phyloP scores from a whole-genome alignment of 2,329 filamentous ascomycete genomes.

The Cercospora sojina region DNA sequence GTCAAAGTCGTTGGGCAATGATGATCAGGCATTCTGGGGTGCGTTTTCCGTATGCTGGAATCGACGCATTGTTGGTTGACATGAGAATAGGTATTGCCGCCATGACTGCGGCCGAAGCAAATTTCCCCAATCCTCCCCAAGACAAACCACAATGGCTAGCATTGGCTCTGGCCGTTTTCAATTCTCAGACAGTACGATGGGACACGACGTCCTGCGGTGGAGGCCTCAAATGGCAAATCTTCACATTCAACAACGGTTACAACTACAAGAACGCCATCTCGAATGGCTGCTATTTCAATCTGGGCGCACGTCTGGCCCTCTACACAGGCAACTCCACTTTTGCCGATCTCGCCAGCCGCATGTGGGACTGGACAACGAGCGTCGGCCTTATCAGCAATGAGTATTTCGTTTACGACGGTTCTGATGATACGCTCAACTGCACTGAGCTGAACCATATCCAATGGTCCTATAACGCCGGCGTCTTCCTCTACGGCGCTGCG shows the following conservation, averaged over 20 bases:
- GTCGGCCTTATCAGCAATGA: constrained; percentile 56
- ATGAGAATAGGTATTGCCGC: constrained; percentile 47
- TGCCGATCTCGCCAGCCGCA: constrained; percentile 58
- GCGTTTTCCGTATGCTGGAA: background rate
- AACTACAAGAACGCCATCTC: constrained; percentile 52
- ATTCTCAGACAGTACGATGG: constrained; percentile 43
- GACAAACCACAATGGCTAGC: constrained; percentile 47
- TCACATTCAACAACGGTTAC: constrained; percentile 53
- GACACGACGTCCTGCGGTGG: constrained; percentile 41
- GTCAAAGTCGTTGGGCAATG: constrained; percentile 50
- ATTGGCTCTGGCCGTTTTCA: constrained; percentile 46
- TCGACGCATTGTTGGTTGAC: background rate
- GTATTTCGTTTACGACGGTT: constrained; percentile 49
- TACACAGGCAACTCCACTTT: constrained; percentile 55
- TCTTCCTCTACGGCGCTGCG: constrained; percentile 48
- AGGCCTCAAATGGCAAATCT: constrained; percentile 39
- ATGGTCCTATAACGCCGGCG: constrained; percentile 51
- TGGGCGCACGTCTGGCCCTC: constrained; percentile 46
- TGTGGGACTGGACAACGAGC: constrained; percentile 39
- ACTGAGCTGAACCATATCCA: constrained; percentile 45
- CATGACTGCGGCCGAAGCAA: constrained; percentile 56
- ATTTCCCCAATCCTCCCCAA: constrained; percentile 47
- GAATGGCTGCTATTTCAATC: constrained; percentile 54
- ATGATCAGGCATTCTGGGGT: constrained; percentile 60
- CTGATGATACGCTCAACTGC: constrained; percentile 47